phyloP scores from a whole-genome alignment of 139 green algal species.

The Mesotaenium endlicherianum region DNA sequence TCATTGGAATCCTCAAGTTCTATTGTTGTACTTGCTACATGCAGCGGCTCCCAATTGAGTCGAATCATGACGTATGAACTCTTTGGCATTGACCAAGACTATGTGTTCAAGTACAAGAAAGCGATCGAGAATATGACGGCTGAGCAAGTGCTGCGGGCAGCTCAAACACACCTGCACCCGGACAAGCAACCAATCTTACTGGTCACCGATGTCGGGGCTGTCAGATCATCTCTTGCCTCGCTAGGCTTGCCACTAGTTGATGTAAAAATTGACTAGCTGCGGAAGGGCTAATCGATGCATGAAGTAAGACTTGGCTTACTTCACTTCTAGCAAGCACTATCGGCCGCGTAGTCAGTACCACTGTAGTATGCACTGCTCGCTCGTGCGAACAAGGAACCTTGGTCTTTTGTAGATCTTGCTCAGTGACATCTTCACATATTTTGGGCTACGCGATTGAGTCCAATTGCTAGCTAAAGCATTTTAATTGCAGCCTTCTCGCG shows the following conservation, averaged over 20 bases:
- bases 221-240: neutral
- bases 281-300: too few relatives aligned
- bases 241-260: constrained; percentile 17
- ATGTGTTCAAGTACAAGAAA: constrained; percentile 39
- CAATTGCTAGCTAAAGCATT: too few relatives aligned
- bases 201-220: constrained; percentile 16
- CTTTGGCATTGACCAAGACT: constrained; percentile 46
- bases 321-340: too few relatives aligned
- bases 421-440: too few relatives aligned
- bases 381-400: too few relatives aligned
- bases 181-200: constrained; percentile 16
- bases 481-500: too few relatives aligned
- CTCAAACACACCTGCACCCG: constrained; percentile 21
- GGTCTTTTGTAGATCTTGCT: too few relatives aligned
- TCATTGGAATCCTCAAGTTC: neutral
- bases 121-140: constrained; percentile 10
- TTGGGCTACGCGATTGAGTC: too few relatives aligned
- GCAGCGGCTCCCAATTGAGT: constrained; percentile 28
- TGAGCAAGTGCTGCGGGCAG: constrained; percentile 4
- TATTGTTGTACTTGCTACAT: neutral
- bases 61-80: constrained; percentile 53
- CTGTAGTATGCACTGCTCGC: too few relatives aligned
- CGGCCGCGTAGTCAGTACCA: too few relatives aligned
- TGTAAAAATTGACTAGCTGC: too few relatives aligned
- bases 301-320: too few relatives aligned